Conservation (phyloP, 2,329 filamentous ascomycete species). For the Colletotrichum noveboracense region DNA sequence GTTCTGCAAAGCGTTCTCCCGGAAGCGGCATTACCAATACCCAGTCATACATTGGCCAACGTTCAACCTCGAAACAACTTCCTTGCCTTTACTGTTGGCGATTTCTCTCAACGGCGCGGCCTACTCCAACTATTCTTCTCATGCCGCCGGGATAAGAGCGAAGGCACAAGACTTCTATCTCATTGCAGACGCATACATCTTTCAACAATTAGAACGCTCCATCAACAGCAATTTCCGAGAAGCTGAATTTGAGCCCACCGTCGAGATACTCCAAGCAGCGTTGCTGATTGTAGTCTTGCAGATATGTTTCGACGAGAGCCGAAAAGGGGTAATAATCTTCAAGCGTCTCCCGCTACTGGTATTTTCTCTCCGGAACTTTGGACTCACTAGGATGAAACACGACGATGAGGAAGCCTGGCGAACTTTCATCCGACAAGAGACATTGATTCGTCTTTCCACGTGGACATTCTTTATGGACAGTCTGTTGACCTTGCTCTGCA, state of each 20-base stretch:
- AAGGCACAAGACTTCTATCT: background rate
- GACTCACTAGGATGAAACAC: background rate
- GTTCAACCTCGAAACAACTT: background rate
- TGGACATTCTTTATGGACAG: background rate
- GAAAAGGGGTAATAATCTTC: background rate
- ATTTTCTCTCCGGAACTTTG: background rate
- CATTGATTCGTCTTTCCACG: background rate
- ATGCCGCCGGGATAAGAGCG: background rate
- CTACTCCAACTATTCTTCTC: background rate
- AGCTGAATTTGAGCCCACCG: fast-evolving
- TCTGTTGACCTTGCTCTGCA: background rate
- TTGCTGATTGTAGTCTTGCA: background rate
- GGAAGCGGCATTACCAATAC: background rate
- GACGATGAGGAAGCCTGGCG: fast-evolving
- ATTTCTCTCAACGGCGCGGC: background rate
- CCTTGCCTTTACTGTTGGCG: background rate
- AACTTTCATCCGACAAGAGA: background rate
- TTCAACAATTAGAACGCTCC: background rate
- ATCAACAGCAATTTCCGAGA: fast-evolving
- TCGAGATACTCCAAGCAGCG: background rate
- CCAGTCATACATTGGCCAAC: background rate
- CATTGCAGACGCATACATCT: background rate
- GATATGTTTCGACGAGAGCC: background rate
- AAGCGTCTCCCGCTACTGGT: background rate
- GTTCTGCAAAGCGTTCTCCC: background rate